These are phyloP conservation scores for Paxillus rubicundulus DNA, from an alignment of 768 basidiomycete genomes.

Conservation along the genomic window DNA sequence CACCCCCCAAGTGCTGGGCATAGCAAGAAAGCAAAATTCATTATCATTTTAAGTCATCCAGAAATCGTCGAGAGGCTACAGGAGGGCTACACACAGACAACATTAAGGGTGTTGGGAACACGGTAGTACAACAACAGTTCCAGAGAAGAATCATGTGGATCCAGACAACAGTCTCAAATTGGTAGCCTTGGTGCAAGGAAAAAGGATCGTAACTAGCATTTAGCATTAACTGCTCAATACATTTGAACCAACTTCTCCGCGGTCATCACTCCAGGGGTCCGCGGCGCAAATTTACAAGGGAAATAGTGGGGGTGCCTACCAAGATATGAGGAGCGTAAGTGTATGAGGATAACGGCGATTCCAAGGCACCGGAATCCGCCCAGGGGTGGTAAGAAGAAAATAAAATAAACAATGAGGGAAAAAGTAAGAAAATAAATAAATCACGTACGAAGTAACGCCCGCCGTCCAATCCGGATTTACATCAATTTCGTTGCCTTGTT, in stretches of 20 bases:
- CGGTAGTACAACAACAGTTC: neutral
- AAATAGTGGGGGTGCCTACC: slow-evolving; percentile 25
- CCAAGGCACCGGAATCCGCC: neutral
- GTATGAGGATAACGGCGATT: neutral
- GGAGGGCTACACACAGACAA: neutral
- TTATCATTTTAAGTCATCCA: neutral
- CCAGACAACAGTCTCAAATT: neutral
- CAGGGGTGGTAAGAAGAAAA: neutral
- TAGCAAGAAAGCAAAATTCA: neutral
- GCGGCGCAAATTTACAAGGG: slow-evolving; percentile 25
- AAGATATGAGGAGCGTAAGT: neutral
- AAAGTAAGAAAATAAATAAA: neutral
- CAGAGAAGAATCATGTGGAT: neutral
- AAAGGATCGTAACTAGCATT: too few relatives aligned
- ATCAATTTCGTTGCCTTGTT: slow-evolving; percentile 21
- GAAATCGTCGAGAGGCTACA: neutral
- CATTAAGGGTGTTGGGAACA: neutral
- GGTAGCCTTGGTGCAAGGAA: neutral
- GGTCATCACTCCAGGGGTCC: slow-evolving; percentile 14
- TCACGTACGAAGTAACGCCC: slow-evolving; percentile 28
- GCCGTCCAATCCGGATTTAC: slow-evolving; percentile 22
- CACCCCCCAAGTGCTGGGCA: too few relatives aligned
- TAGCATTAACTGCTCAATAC: slow-evolving; percentile 9
- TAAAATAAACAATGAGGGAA: neutral
- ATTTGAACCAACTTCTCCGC: slow-evolving; percentile 17